phyloP scores from a whole-genome alignment of 2,329 filamentous ascomycete species.

The Lachnellula hyalina region DNA sequence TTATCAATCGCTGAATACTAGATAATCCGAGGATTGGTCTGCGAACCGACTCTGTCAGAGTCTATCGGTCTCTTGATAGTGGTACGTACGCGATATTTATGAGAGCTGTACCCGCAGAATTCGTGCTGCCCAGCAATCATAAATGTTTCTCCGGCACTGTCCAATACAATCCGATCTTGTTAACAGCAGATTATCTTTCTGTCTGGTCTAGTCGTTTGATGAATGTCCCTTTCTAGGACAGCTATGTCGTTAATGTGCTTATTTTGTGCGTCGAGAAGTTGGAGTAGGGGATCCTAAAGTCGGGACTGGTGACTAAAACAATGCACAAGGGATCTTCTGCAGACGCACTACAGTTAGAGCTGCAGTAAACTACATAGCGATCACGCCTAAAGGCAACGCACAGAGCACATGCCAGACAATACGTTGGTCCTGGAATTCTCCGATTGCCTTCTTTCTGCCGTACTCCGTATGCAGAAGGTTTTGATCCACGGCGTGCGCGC shows the following conservation, averaged over 20 bases:
- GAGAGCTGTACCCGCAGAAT: background rate
- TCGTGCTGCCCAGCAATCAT: background rate
- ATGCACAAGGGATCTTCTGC: constrained; percentile 1
- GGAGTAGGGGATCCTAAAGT: background rate
- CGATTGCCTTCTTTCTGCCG: constrained; percentile 23
- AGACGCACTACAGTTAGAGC: constrained; percentile 6
- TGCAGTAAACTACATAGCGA: constrained; percentile 12
- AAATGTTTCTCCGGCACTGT: constrained; percentile 4
- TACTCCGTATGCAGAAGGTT: constrained; percentile 11
- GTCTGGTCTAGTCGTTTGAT: background rate
- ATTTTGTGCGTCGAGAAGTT: background rate
- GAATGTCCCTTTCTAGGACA: background rate
- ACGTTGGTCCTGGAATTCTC: constrained; percentile 23
- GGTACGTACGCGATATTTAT: background rate
- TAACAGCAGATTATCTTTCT: constrained; percentile 1
- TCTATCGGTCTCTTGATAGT: background rate
- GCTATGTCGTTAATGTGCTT: background rate
- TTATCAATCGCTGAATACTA: background rate
- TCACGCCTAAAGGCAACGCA: constrained; percentile 24
- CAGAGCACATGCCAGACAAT: constrained; percentile 21
- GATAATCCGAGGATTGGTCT: background rate
- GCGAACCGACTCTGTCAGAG: too few relatives aligned
- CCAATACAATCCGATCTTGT: constrained; percentile 3
- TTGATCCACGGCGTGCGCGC: constrained; percentile 15
- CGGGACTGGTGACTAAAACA: background rate